Evolutionary conservation across 129 eudicot genomes (phyloP).

Genomic region (Oenanthe sinensis): DNA sequence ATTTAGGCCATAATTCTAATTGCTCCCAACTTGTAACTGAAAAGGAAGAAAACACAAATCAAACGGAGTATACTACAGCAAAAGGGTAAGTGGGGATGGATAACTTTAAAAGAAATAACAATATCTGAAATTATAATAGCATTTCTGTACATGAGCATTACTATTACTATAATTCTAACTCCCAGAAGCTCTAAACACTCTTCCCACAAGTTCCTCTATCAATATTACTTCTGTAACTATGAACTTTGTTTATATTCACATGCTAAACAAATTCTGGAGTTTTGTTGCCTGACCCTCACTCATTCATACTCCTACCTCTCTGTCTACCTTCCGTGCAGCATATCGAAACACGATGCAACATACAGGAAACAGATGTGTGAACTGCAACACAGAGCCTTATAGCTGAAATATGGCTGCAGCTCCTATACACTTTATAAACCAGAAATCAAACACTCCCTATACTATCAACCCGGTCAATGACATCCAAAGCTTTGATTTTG

Average conservation of each 20-base stretch:
- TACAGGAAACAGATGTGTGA: background rate
- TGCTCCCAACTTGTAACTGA: too few relatives aligned
- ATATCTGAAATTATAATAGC: background rate
- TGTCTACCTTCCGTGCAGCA: background rate
- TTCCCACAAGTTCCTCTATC: background rate
- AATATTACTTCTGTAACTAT: background rate
- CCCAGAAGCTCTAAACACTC: background rate
- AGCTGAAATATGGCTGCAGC: background rate
- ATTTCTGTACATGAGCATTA: background rate
- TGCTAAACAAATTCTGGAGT: background rate
- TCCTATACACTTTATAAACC: background rate
- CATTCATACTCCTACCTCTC: background rate
- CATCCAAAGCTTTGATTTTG: slow-evolving; percentile 77
- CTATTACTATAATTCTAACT: background rate
- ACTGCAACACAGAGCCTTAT: background rate
- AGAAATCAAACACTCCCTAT: slow-evolving; percentile 22
- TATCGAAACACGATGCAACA: background rate
- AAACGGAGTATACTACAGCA: background rate
- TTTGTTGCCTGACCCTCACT: background rate
- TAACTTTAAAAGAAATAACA: background rate
- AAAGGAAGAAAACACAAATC: too few relatives aligned
- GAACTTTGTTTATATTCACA: slow-evolving; percentile 1
- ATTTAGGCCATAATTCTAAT: too few relatives aligned
- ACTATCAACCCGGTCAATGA: slow-evolving; percentile 85
- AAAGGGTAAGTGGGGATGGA: background rate